Evolutionary conservation across 768 basidiomycete species (phyloP), one percentile per base, ranked within the genome.

Genomic region (Dacryopinax spathularia): DNA sequence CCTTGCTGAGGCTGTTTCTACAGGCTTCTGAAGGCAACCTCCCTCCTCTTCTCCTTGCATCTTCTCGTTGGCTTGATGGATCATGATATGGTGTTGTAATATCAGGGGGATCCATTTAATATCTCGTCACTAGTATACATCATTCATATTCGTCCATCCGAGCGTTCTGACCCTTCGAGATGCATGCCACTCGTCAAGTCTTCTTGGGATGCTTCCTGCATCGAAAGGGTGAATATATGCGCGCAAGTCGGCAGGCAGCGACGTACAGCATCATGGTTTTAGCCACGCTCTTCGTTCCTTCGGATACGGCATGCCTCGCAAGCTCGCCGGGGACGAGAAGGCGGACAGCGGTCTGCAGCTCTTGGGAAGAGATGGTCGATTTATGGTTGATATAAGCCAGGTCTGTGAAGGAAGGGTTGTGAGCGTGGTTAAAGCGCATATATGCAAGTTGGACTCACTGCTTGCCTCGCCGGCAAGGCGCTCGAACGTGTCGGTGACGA

Each of bases 341-440:
- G 67, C 95, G 89, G 62, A 98, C 96, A 43, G 93, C 84, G 35
- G 95, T 98, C 76, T 98, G 94, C 69, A 97, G 97, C 77, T 98
- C 94, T 67, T 94, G 91, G 60, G 93, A 96, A 37, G 95, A 96
- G 74, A 98, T 97, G 34, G 94, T 98, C 7, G 95, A 96, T 77
- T 95, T 95, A 81, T 96, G 95, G 68, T 94, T 96, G 80, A 97
- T 97, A 1, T 91, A 82, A 39, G 95, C 94, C 69, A 98, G 88
- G 80, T 95, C 92, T 91, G 69, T 20, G 34, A 43, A 61, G 62
- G 22, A 39, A 34, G 16, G 5, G 13, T 25, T 25, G 15, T 62
- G 33, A 37, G 20, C 18, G 18, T 13, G 59, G 39, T 29, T 27
- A 48, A 13, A 15, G 29, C 27, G 5, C 25, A 18, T 12, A 43